phyloP scores from a whole-genome alignment of 2,329 filamentous ascomycete species.

The Botrytis medusae region DNA sequence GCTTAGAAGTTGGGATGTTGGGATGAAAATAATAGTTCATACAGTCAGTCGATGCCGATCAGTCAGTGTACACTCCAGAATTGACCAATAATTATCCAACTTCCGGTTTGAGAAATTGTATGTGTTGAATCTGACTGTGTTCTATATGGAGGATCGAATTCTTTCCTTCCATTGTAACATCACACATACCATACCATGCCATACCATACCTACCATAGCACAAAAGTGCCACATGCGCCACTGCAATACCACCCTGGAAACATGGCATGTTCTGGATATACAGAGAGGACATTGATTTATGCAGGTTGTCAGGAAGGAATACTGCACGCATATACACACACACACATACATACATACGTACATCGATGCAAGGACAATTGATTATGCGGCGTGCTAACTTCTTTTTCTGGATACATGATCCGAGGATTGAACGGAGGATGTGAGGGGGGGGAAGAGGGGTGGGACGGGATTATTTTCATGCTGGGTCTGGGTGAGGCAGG shows the following conservation, averaged over 20 bases:
- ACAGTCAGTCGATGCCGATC: not conserved
- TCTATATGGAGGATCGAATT: not conserved
- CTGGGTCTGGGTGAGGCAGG: not conserved
- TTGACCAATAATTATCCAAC: not conserved
- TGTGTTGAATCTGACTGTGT: not conserved
- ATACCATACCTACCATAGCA: not conserved
- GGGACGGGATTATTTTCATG: not conserved
- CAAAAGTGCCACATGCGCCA: not conserved
- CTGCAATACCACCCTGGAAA: not conserved
- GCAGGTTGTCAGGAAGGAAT: not conserved
- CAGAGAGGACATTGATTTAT: not conserved
- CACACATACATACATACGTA: not conserved
- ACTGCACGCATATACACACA: not conserved
- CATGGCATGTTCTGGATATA: not conserved
- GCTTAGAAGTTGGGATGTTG: not conserved
- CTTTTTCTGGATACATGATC: not conserved
- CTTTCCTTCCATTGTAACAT: not conserved
- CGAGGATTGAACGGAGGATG: not conserved
- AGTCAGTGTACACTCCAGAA: not conserved
- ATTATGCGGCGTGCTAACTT: not conserved
- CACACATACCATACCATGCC: not conserved
- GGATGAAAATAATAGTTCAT: not conserved
- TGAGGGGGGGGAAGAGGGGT: not conserved
- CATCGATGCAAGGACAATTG: not conserved
- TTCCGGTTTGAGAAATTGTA: not conserved